A percentile compares a stretch with the other conserved stretches of the same genome.
phyloP scores from a whole-genome alignment of 2,329 filamentous ascomycete species.

The Rhynchosporium agropyri region DNA sequence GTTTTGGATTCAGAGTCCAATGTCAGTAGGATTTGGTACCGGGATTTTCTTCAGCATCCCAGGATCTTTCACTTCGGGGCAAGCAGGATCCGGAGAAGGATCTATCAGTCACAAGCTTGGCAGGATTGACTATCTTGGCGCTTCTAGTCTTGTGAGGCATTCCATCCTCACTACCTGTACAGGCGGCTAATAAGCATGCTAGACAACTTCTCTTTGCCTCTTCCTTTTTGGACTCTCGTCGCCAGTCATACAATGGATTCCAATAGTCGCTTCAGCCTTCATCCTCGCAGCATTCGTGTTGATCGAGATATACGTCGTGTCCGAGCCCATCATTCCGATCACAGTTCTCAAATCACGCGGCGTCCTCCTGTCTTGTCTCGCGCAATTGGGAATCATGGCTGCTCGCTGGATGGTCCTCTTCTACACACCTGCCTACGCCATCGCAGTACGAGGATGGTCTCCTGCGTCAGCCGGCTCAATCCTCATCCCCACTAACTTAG shows the following conservation, averaged over 20 bases:
- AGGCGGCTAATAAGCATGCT: slow-evolving; percentile 32
- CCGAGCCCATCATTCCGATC: slow-evolving; percentile 76
- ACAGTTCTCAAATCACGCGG: slow-evolving; percentile 69
- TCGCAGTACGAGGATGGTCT: slow-evolving; percentile 71
- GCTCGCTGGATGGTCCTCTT: slow-evolving; percentile 80
- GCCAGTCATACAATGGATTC: slow-evolving; percentile 59
- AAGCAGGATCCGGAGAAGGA: slow-evolving; percentile 43
- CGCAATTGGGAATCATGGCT: slow-evolving; percentile 78
- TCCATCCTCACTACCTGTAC: not conserved
- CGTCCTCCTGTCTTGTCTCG: slow-evolving; percentile 71
- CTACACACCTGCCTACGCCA: slow-evolving; percentile 78
- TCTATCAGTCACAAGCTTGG: slow-evolving; percentile 58
- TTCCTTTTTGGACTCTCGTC: slow-evolving; percentile 73
- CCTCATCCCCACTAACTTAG: slow-evolving; percentile 78
- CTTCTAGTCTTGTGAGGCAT: slow-evolving; percentile 60
- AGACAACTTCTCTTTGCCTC: slow-evolving; percentile 67
- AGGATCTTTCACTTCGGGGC: slow-evolving; percentile 41
- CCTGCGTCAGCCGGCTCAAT: slow-evolving; percentile 74
- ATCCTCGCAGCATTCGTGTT: slow-evolving; percentile 57
- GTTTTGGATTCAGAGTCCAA: slow-evolving; percentile 72
- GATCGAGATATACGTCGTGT: slow-evolving; percentile 64
- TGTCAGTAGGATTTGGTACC: slow-evolving; percentile 62
- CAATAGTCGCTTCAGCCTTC: slow-evolving; percentile 61
- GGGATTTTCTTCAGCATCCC: slow-evolving; percentile 70
- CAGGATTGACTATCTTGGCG: slow-evolving; percentile 75